Conservation (phyloP, 2,329 filamentous ascomycete genomes). For the Aspergillus hiratsukae region DNA sequence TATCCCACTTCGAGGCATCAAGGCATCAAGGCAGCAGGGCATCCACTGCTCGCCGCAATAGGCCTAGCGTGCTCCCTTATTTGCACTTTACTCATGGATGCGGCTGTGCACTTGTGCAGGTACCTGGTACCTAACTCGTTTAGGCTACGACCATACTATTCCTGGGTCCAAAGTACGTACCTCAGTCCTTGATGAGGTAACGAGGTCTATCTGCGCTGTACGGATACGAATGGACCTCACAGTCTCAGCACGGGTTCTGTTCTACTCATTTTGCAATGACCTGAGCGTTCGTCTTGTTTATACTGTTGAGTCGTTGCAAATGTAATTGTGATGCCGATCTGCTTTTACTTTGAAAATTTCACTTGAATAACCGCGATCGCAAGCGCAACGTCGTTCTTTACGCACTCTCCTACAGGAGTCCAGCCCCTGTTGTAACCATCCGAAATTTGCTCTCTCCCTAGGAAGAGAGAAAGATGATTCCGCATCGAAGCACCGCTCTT, state of each 20-base stretch:
- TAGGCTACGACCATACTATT: neutral
- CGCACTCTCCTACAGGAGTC: neutral
- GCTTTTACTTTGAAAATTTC: neutral
- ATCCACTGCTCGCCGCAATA: neutral
- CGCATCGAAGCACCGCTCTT: slow-evolving; percentile 38
- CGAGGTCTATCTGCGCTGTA: neutral
- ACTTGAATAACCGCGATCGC: neutral
- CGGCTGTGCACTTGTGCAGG: neutral
- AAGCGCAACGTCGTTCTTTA: neutral
- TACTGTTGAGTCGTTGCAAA: neutral
- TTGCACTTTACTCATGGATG: neutral
- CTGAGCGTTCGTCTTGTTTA: neutral
- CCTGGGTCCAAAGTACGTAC: neutral
- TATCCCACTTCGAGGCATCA: neutral
- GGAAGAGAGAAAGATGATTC: slow-evolving; percentile 31
- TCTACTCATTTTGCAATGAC: neutral
- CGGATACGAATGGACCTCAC: neutral
- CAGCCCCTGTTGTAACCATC: neutral
- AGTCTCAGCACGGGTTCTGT: neutral
- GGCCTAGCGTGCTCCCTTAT: neutral
- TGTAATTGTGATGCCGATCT: neutral
- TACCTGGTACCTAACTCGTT: neutral
- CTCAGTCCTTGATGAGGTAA: neutral
- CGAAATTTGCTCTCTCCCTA: neutral
- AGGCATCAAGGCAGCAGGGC: neutral